Evolutionary conservation across 2,329 filamentous ascomycete species (phyloP).

Genomic region (Ophiostoma pallidulum): DNA sequence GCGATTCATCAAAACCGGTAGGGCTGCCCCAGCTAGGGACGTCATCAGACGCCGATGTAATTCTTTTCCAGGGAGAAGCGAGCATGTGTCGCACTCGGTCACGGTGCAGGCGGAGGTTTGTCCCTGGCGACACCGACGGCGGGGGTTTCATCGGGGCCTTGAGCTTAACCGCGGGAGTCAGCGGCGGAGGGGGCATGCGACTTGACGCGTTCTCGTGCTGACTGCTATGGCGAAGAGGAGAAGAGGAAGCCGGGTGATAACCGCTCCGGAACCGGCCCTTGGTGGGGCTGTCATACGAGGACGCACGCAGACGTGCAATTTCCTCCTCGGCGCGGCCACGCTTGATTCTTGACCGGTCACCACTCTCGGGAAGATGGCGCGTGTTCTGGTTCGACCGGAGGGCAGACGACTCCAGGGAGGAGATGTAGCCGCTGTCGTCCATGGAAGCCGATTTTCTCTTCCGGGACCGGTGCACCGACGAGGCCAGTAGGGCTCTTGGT

Average conservation of each 20-base stretch:
- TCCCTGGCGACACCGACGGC: slow-evolving; percentile 84
- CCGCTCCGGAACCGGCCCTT: slow-evolving; percentile 50
- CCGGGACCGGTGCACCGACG: slow-evolving; percentile 54
- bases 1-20: slow-evolving; percentile 55
- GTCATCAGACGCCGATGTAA: slow-evolving; percentile 22
- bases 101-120: slow-evolving; percentile 80
- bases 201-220: slow-evolving; percentile 33
- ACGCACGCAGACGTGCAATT: slow-evolving; percentile 84
- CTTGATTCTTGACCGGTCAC: slow-evolving; percentile 68
- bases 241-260: slow-evolving; percentile 52
- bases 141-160: slow-evolving; percentile 49
- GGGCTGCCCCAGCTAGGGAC: slow-evolving; percentile 49
- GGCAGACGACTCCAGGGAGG: slow-evolving; percentile 85
- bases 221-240: slow-evolving; percentile 48
- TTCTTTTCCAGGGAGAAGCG: slow-evolving; percentile 57
- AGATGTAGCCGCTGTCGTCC: slow-evolving; percentile 94
- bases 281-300: slow-evolving; percentile 85
- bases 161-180: slow-evolving; percentile 79
- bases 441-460: slow-evolving; percentile 72
- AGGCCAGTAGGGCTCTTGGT: slow-evolving; percentile 38
- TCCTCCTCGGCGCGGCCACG: slow-evolving; percentile 90
- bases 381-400: slow-evolving; percentile 59
- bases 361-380: slow-evolving; percentile 60
- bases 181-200: slow-evolving; percentile 56
- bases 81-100: slow-evolving; percentile 73